A percentile compares a stretch with the other conserved stretches of the same genome.
These are phyloP conservation scores for Incumbomyces delicatus DNA, from an alignment of 2,329 filamentous ascomycete genomes.

Conservation along the genomic window DNA sequence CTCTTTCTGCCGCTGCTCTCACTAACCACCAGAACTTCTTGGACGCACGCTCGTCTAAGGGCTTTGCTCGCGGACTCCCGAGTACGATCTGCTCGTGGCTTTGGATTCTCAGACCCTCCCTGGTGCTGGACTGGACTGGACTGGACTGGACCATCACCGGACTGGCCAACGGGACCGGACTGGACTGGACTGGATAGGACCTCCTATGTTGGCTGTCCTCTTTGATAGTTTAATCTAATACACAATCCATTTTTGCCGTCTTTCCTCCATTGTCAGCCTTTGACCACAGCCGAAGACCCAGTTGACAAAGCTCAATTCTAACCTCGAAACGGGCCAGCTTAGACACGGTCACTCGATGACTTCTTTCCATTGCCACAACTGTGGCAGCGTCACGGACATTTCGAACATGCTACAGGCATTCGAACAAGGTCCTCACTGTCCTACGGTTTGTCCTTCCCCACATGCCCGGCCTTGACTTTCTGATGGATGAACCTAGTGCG, in stretches of 20 bases:
- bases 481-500: conserved; percentile 27
- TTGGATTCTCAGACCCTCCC: no score
- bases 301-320: conserved; percentile 23
- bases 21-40: conserved; percentile 4
- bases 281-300: conserved; percentile 9
- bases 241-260: conserved; percentile 20
- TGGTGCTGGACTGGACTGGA: no score
- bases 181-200: conserved; percentile 13
- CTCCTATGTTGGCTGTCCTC: conserved; percentile 18
- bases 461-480: conserved; percentile 16
- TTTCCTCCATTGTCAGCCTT: conserved; percentile 13
- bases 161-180: no score
- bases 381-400: conserved; percentile 29
- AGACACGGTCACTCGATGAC: conserved; percentile 24
- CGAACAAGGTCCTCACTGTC: conserved; percentile 30
- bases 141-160: conserved; percentile 14
- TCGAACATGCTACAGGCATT: conserved; percentile 28
- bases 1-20: background rate
- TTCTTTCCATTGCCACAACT: conserved; percentile 31
- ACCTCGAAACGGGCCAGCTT: conserved; percentile 11
- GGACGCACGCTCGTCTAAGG: background rate
- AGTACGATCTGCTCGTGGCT: no score
- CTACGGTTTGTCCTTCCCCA: conserved; percentile 28
- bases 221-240: conserved; percentile 20
- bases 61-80: no score